Base-by-base conservation (phyloP, 148 eudicot species). In the Rhododendron williamsianum region DNA sequence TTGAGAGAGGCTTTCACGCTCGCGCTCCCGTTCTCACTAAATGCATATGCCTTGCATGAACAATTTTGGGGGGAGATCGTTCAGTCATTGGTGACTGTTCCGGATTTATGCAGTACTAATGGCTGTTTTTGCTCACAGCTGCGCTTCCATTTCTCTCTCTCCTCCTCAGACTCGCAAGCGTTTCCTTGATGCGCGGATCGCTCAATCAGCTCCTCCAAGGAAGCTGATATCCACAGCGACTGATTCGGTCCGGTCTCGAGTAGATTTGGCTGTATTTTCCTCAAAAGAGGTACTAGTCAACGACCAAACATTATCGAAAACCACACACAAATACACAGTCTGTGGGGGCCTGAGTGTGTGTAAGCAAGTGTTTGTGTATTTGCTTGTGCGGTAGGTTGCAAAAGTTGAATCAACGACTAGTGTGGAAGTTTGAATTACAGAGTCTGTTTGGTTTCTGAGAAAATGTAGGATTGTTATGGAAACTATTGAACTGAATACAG, bases 391-490 rank as follows among this genome's bases (percentile, higher is more conserved):
- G 60, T 54, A 54, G 30, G 30, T 30, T 30, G 23, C 60, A 54
- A 16, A 41, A 54, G 60, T 54, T 54, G 60, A 58, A 58, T 21
- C 6, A 19, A 41, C 33, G 33, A 27, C 63, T 56, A 18, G 63
- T 21, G 25, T 6, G 8, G 8, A 69, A 67, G 21, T 21, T 78
- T 63, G 30, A 41, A 5, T 25, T 45, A 41, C 10, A 36, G 41
- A 60, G 36, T 6, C 72, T 79, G 49, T 79, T 85, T 67, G 60
- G 83, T 67, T 85, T 43, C 78, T 67, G 58, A 79, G 83, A 65
- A 79, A 79, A 77, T 67, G 8, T 65, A 54, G 60, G 33, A 77
- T 78, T 21, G 27, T 46, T 5, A 41, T 0, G 43, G 30, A 30
- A 77, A 11, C 41, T 30, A 9, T 69, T 15, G 48, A 46, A 63